Evolutionary conservation across 176 grass and related monocot species (phyloP).

Genomic region (Zea luxurians): DNA sequence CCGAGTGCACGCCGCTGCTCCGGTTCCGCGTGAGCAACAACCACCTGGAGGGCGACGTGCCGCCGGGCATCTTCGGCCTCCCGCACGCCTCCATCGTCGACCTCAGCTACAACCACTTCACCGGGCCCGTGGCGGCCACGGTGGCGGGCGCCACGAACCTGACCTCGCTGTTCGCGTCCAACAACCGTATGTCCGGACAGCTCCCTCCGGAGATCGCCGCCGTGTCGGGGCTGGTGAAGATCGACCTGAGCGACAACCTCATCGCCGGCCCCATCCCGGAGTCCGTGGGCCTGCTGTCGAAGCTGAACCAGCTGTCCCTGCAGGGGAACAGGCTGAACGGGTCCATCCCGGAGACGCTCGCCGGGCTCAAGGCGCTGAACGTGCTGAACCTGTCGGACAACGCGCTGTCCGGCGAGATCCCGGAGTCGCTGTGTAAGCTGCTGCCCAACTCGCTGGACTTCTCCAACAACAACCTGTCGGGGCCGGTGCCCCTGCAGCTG

Average conservation of each 20-base stretch:
- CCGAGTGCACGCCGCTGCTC: slow-evolving; percentile 52
- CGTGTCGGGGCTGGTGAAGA: slow-evolving; percentile 57
- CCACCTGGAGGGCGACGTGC: slow-evolving; percentile 56
- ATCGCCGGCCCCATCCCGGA: slow-evolving; percentile 62
- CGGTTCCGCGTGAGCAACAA: slow-evolving; percentile 82
- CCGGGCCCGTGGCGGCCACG: slow-evolving; percentile 43
- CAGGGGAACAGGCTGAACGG: slow-evolving; percentile 69
- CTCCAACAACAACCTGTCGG: slow-evolving; percentile 80
- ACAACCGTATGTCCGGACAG: slow-evolving; percentile 57
- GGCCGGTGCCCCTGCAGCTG: slow-evolving; percentile 63
- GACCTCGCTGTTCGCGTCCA: slow-evolving; percentile 64
- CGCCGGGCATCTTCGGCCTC: slow-evolving; percentile 64
- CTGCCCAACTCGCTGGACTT: slow-evolving; percentile 92
- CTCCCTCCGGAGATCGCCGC: slow-evolving; percentile 58
- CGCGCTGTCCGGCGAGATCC: slow-evolving; percentile 68
- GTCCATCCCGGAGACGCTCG: slow-evolving; percentile 67
- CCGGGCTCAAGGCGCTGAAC: slow-evolving; percentile 59
- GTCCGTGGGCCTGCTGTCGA: slow-evolving; percentile 39
- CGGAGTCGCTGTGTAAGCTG: slow-evolving; percentile 67
- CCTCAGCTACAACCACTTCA: slow-evolving; percentile 72
- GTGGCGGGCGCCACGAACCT: slow-evolving; percentile 64
- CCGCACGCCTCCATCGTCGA: slow-evolving; percentile 81
- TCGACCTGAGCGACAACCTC: slow-evolving; percentile 82
- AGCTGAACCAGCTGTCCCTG: slow-evolving; percentile 82
- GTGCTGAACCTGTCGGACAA: slow-evolving; percentile 92